Percentiles rank a stretch among this genome's conserved stretches.
phyloP scores from a whole-genome alignment of 352 stramenopile species.

The Peronosclerospora sorghi region DNA sequence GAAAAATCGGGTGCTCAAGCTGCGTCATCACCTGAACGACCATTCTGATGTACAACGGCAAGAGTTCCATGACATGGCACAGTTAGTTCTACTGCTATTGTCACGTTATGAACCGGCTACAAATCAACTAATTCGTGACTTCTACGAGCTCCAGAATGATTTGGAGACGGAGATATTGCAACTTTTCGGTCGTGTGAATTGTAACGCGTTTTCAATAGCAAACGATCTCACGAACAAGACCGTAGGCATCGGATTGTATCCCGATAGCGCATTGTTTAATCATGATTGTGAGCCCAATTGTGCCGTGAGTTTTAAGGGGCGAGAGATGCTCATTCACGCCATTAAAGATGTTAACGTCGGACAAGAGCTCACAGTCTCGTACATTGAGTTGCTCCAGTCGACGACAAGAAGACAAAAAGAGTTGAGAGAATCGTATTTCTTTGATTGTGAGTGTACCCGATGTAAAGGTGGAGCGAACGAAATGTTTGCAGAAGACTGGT shows the following conservation, averaged over 20 bases:
- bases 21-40: constrained; percentile 36
- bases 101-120: constrained; percentile 29
- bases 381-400: constrained; percentile 55
- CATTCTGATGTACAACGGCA: constrained; percentile 24
- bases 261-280: constrained; percentile 54
- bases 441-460: constrained; percentile 38
- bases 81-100: constrained; percentile 46
- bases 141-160: constrained; percentile 20
- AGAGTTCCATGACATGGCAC: constrained; percentile 47
- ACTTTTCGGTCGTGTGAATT: constrained; percentile 65
- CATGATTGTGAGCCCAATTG: constrained; percentile 69
- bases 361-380: constrained; percentile 64
- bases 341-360: constrained; percentile 28
- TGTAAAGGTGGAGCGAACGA: constrained; percentile 8
- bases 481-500: constrained; percentile 17
- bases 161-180: constrained; percentile 27
- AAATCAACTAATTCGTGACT: neutral
- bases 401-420: constrained; percentile 19
- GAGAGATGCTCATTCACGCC: constrained; percentile 35
- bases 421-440: constrained; percentile 58
- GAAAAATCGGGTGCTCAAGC: constrained; percentile 16
- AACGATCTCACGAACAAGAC: constrained; percentile 30
- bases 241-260: constrained; percentile 60
- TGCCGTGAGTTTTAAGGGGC: constrained; percentile 45
- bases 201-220: constrained; percentile 68